These are phyloP conservation scores for Aureobasidium sp. DNA, from an alignment of 2,329 filamentous ascomycete genomes.

Conservation along the genomic window DNA sequence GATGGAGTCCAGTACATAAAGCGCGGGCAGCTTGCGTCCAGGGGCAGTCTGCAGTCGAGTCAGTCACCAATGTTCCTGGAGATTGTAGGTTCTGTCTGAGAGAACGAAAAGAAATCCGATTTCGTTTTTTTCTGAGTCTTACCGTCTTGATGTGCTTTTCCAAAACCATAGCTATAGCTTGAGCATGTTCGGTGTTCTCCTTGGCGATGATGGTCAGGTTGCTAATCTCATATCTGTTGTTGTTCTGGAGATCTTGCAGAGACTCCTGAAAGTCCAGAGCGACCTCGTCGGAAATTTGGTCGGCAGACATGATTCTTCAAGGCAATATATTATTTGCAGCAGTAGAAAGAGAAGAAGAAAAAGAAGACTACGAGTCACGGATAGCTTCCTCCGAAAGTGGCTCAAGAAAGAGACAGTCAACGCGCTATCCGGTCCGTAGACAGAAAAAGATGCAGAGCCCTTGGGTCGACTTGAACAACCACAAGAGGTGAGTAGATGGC, in stretches of 20 bases:
- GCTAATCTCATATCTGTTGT: constrained; percentile 91
- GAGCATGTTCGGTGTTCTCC: constrained; percentile 91
- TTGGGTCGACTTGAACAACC: constrained; percentile 6
- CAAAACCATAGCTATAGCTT: constrained; percentile 82
- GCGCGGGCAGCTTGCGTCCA: constrained; percentile 81
- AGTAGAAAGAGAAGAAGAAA: constrained; percentile 2
- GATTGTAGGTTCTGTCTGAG: background rate
- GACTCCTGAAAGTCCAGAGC: constrained; percentile 92
- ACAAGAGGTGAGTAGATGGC: constrained; percentile 10
- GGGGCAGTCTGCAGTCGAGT: constrained; percentile 62
- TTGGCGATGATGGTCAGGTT: constrained; percentile 95
- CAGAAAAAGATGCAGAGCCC: background rate
- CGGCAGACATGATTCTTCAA: constrained; percentile 24
- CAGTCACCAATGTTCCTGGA: constrained; percentile 24
- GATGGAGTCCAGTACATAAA: constrained; percentile 96
- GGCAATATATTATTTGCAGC: constrained; percentile 19
- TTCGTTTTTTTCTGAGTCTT: constrained; percentile 36
- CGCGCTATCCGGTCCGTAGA: constrained; percentile 12
- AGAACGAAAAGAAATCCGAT: background rate
- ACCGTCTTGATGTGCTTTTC: constrained; percentile 93
- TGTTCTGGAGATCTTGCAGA: constrained; percentile 80
- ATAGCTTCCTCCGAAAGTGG: constrained; percentile 10
- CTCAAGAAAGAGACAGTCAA: constrained; percentile 9
- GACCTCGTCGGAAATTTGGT: constrained; percentile 74
- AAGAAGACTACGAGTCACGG: constrained; percentile 14